Evolutionary conservation across 2,329 filamentous ascomycete species (phyloP).

Genomic region (Exophiala aquamarina): DNA sequence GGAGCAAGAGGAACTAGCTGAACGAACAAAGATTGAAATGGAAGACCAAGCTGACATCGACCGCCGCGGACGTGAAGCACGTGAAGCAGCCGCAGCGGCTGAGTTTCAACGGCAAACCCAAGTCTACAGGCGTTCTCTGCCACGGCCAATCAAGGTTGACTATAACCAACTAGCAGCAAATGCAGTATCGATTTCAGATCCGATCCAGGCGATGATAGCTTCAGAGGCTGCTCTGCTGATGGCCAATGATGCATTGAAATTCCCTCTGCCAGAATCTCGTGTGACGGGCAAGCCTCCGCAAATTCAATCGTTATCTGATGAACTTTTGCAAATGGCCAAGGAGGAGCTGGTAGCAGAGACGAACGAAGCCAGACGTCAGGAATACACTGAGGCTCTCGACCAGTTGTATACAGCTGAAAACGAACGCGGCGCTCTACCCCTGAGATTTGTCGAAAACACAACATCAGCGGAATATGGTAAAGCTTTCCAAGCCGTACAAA

Average conservation of each 20-base stretch:
- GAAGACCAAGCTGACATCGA: constrained; percentile 75
- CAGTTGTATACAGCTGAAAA: constrained; percentile 51
- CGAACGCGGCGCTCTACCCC: constrained; percentile 59
- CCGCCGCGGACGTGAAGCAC: constrained; percentile 61
- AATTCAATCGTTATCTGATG: constrained; percentile 68
- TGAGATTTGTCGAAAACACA: constrained; percentile 77
- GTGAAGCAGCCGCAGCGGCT: constrained; percentile 63
- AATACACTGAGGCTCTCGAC: constrained; percentile 46
- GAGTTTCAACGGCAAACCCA: constrained; percentile 84
- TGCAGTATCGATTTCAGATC: constrained; percentile 61
- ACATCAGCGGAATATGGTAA: constrained; percentile 67
- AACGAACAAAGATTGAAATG: constrained; percentile 29
- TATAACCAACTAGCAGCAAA: constrained; percentile 65
- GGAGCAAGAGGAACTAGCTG: constrained; percentile 68
- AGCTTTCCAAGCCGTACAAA: constrained; percentile 74
- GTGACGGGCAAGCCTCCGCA: constrained; percentile 61
- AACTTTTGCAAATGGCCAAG: constrained; percentile 70
- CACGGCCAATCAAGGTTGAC: constrained; percentile 73
- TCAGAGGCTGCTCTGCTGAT: constrained; percentile 77
- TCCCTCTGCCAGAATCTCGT: constrained; percentile 67
- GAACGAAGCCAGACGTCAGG: constrained; percentile 49
- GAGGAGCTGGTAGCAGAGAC: constrained; percentile 73
- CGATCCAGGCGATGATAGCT: constrained; percentile 68
- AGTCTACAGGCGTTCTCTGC: constrained; percentile 82
- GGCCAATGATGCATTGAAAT: constrained; percentile 76